Evolutionary conservation across 345 rosid genomes (phyloP).

Genomic region (Abelmoschus esculentus): DNA sequence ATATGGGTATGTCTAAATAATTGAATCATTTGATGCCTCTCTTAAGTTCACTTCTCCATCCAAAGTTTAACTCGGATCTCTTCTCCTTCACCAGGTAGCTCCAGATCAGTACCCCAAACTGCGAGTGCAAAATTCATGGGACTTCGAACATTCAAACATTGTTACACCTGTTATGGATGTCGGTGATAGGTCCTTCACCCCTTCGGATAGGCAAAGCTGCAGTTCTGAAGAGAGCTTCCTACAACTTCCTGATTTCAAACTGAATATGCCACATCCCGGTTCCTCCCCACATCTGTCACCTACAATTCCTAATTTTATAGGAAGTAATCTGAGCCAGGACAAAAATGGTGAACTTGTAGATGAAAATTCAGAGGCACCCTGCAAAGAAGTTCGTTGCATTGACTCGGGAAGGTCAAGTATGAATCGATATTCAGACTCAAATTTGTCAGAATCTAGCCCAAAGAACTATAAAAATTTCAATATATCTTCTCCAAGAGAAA

Average conservation of each 20-base stretch:
- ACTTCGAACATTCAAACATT: conserved; percentile 32
- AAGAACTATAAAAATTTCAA: conserved; percentile 18
- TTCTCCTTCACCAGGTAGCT: conserved; percentile 34
- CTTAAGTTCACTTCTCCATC: conserved; percentile 2
- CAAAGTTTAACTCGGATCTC: background rate
- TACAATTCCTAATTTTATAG: conserved; percentile 20
- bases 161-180: conserved; percentile 26
- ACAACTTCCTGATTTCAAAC: conserved; percentile 48
- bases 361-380: conserved; percentile 31
- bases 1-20: conserved; percentile 20
- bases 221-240: conserved; percentile 45
- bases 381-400: conserved; percentile 30
- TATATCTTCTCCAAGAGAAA: conserved; percentile 17
- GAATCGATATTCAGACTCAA: conserved; percentile 22
- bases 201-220: conserved; percentile 47
- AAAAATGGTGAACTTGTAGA: conserved; percentile 35
- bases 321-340: conserved; percentile 21
- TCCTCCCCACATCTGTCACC: conserved; percentile 29
- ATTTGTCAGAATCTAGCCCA: conserved; percentile 23
- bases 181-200: conserved; percentile 27
- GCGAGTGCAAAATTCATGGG: conserved; percentile 58
- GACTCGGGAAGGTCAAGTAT: conserved; percentile 36
- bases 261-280: conserved; percentile 26
- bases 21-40: background rate
- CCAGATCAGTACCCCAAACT: conserved; percentile 58